Percentiles rank a stretch among this genome's conserved stretches.
These are phyloP conservation scores for Neltuma alba DNA, from an alignment of 306 rosid genomes.

Conservation along the genomic window DNA sequence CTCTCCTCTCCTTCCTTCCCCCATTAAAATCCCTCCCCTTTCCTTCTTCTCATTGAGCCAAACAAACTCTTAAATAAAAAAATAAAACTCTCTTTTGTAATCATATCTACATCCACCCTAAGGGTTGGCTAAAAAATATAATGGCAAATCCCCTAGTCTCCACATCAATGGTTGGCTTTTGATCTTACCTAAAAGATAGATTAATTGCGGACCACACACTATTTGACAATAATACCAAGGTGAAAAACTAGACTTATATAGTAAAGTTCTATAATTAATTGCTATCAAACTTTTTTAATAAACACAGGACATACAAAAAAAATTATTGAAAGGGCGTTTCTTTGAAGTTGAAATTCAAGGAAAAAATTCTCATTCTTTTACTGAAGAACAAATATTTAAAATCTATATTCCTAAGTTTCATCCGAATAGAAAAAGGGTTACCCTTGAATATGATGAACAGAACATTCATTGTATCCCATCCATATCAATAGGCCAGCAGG, in stretches of 20 bases:
- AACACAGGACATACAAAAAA: background rate
- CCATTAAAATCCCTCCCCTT: too few relatives aligned
- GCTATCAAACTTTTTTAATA: background rate
- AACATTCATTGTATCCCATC: slow-evolving; percentile 12
- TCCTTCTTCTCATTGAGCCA: too few relatives aligned
- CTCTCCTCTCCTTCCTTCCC: too few relatives aligned
- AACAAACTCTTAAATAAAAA: too few relatives aligned
- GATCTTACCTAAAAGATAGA: background rate
- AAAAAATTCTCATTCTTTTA: background rate
- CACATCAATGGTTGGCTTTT: background rate
- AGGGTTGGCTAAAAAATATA: background rate
- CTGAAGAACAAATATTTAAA: background rate
- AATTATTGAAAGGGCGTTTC: background rate
- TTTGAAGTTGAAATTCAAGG: background rate
- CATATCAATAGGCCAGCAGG: background rate
- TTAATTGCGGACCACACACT: background rate
- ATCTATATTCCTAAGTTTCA: background rate
- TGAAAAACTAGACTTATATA: background rate
- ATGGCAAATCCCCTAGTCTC: background rate
- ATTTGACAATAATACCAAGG: background rate
- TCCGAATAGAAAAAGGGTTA: background rate
- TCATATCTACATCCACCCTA: background rate
- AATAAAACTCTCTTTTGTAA: background rate
- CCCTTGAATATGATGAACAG: background rate
- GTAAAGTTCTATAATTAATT: background rate